Percentiles rank a stretch among this genome's conserved stretches.
These are phyloP conservation scores for Diaporthe caulivora DNA, from an alignment of 2,329 filamentous ascomycete species.

Conservation along the genomic window DNA sequence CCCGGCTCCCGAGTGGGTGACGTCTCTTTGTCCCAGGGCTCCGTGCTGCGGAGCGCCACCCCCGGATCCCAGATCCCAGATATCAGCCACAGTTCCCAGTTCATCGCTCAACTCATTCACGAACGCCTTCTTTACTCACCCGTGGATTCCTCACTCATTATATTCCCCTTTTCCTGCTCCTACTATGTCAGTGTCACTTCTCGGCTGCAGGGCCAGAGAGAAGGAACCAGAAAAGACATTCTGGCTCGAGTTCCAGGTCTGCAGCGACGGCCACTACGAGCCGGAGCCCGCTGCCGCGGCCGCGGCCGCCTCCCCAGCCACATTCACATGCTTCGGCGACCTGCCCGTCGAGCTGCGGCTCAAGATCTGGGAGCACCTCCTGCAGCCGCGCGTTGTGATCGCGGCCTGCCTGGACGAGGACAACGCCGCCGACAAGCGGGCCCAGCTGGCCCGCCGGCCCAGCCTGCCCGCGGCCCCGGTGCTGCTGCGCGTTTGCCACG, in stretches of 20 bases:
- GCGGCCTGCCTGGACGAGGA: conserved; percentile 56
- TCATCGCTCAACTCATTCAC: not conserved
- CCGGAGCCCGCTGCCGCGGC: not conserved
- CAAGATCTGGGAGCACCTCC: conserved; percentile 59
- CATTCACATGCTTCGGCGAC: conserved; percentile 53
- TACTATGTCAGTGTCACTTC: conserved; percentile 17
- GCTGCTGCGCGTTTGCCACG: conserved; percentile 59
- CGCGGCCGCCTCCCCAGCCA: conserved; percentile 27
- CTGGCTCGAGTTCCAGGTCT: conserved; percentile 61
- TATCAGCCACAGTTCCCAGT: conserved; percentile 25
- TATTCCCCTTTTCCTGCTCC: not conserved
- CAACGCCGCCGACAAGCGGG: conserved; percentile 44
- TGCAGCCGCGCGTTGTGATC: conserved; percentile 59
- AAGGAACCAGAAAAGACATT: conserved; percentile 44
- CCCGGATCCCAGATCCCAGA: conserved; percentile 10
- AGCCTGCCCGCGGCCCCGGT: conserved; percentile 49
- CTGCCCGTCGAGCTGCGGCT: conserved; percentile 62
- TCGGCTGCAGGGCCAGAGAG: conserved; percentile 26
- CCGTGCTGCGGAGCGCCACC: not conserved
- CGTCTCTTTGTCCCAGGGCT: not conserved
- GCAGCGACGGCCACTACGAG: conserved; percentile 50
- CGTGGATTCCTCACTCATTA: not conserved
- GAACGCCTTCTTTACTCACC: not conserved
- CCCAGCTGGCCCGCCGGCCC: conserved; percentile 40
- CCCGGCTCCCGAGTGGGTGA: conserved; percentile 19